Evolutionary conservation across 2,329 filamentous ascomycete species (phyloP).

Genomic region (Hypoxylon sp.): DNA sequence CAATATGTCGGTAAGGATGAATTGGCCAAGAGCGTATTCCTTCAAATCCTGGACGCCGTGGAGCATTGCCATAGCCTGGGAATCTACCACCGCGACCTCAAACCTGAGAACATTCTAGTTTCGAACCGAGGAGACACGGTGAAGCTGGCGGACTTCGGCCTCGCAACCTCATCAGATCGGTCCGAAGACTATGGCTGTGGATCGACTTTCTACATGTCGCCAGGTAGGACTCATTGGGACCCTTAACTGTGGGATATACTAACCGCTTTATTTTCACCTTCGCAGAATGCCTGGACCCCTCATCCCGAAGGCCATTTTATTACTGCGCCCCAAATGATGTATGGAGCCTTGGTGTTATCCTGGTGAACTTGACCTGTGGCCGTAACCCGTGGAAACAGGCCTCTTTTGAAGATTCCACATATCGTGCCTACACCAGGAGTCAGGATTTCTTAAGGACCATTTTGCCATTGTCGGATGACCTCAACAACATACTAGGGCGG

Average conservation of each 20-base stretch:
- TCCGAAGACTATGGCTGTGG: constrained; percentile 98
- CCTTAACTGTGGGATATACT: constrained; percentile 43
- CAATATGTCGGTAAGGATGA: constrained; percentile 94
- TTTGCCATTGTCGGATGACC: constrained; percentile 87
- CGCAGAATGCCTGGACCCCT: constrained; percentile 89
- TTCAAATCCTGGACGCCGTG: constrained; percentile 96
- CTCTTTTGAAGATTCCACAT: constrained; percentile 92
- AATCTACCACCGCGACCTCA: constrained; percentile 97
- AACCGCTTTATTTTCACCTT: constrained; percentile 45
- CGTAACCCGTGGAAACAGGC: constrained; percentile 99
- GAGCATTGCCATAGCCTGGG: constrained; percentile 93
- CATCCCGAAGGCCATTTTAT: constrained; percentile 82
- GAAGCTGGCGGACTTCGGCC: constrained; percentile 96
- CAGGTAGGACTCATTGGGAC: constrained; percentile 75
- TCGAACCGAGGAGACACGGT: constrained; percentile 89
- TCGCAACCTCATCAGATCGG: constrained; percentile 85
- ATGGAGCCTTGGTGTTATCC: constrained; percentile 97
- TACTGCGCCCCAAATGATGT: constrained; percentile 95
- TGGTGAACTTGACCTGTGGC: constrained; percentile 97
- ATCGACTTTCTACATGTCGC: constrained; percentile 99
- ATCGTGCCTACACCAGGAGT: constrained; percentile 89
- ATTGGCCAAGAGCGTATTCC: constrained; percentile 87
- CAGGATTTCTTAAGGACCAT: constrained; percentile 92
- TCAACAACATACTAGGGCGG: constrained; percentile 87
- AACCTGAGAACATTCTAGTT: constrained; percentile 98